Base-by-base conservation (phyloP, 257 asterid species). In the Gentiana straminea region DNA sequence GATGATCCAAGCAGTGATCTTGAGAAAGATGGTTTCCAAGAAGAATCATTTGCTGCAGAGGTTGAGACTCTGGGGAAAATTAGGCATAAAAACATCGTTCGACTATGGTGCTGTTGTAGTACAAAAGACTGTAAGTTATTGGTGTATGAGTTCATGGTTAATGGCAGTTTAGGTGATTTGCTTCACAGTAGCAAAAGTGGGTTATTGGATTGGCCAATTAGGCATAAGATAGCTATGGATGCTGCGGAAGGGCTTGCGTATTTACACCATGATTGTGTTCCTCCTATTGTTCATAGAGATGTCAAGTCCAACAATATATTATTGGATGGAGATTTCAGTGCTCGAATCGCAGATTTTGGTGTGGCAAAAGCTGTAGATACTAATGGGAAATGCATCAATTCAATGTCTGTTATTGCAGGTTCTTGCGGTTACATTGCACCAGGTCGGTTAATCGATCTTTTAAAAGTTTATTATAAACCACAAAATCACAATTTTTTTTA, bases 341-440 rank as follows among this genome's bases (percentile, higher is more conserved):
- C 98, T 38, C 79, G 94, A 8, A 86, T 91, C 43, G 95, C 98
- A 0, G 98, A 91, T 75, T 91, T 91, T 45, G 98, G 98, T 2
- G 82, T 91, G 24, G 98, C 98, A 2, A 91, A 87, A 76, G 89
- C 53, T 24, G 86, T 91, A n/a, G 93, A 84, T 64, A 61, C 71
- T 0, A 77, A 58, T 58, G 87, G 80, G 5, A 91, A 81, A 69
- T 94, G 79, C 24, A 61, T 58, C 13, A 78, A 81, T 33, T 83
- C 95, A 15, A 91, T 91, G 98, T 91, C 98, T 12, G 95, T 75
- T 11, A 91, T 91, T 69, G 98, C 98, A n/a, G 98, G 98, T 3
- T 91, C 98, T 58, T 81, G 95, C 54, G 98, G 98, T 11, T 91
- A 91, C 70, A 91, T 91, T 58, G 98, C 98, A 9, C 98, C 98